phyloP scores from a whole-genome alignment of 2,329 filamentous ascomycete genomes.

The Aspergillus thermomutatus region DNA sequence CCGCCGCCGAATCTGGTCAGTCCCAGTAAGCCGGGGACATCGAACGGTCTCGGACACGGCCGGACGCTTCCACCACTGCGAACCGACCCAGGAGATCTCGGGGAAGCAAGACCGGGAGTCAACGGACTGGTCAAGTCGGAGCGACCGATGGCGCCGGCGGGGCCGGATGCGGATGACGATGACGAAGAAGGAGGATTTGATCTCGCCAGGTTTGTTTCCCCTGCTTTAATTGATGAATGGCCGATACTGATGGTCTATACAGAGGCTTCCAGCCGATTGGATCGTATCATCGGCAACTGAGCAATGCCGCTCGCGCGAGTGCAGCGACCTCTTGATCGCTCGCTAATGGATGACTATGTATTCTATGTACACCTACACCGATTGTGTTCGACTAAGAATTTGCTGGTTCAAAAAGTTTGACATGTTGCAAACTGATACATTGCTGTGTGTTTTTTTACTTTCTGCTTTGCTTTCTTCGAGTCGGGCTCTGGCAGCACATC shows the following conservation, averaged over 20 bases:
- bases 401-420: neutral
- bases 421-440: neutral
- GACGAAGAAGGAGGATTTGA: constrained; percentile 46
- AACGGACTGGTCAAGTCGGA: constrained; percentile 12
- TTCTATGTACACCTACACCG: neutral
- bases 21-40: constrained; percentile 42
- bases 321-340: constrained; percentile 23
- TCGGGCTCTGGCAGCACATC: neutral
- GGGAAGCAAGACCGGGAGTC: constrained; percentile 20
- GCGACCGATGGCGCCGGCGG: constrained; percentile 9
- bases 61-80: constrained; percentile 31
- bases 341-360: constrained; percentile 10
- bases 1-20: constrained; percentile 45
- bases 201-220: constrained; percentile 41
- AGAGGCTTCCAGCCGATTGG: constrained; percentile 50
- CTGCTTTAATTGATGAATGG: neutral
- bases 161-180: constrained; percentile 28
- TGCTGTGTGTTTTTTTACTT: neutral
- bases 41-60: constrained; percentile 28
- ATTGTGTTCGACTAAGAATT: neutral
- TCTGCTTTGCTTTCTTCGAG: neutral
- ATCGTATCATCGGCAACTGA: constrained; percentile 43
- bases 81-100: neutral
- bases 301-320: constrained; percentile 35
- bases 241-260: constrained; percentile 1